Evolutionary conservation across 441 rosid genomes (phyloP).

Genomic region (Populus hybrid): DNA sequence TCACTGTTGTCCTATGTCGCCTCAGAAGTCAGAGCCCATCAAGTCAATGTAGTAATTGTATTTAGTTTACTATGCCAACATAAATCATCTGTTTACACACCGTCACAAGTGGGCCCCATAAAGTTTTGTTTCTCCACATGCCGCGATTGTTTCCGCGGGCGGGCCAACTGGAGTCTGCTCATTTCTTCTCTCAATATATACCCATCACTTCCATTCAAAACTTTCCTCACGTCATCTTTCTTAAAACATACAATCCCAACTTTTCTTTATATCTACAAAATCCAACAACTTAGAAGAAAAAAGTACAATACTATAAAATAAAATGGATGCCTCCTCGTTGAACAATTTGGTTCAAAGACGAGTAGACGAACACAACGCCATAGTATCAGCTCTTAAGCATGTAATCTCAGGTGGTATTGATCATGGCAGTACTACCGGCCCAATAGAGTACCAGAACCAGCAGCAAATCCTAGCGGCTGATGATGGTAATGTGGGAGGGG

Average conservation of each 20-base stretch:
- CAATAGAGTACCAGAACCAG: background rate
- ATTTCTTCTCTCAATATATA: background rate
- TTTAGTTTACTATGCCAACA: too few relatives aligned
- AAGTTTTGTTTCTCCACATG: too few relatives aligned
- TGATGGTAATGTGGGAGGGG: background rate
- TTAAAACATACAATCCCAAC: too few relatives aligned
- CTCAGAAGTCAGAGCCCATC: too few relatives aligned
- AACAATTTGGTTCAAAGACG: background rate
- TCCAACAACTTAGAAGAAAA: background rate
- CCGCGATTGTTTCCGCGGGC: too few relatives aligned
- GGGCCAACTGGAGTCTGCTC: too few relatives aligned
- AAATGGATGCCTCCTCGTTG: background rate
- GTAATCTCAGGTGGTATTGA: conserved; percentile 23
- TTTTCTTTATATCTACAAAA: too few relatives aligned
- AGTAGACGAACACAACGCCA: conserved; percentile 27
- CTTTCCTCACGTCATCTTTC: background rate
- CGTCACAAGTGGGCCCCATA: too few relatives aligned
- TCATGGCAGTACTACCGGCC: background rate
- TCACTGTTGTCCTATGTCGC: too few relatives aligned
- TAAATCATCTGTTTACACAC: too few relatives aligned
- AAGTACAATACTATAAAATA: too few relatives aligned
- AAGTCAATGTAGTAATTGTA: too few relatives aligned
- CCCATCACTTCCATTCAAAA: background rate
- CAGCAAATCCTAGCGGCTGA: background rate
- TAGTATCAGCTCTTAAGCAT: conserved; percentile 31